A percentile compares a stretch with the other conserved stretches of the same genome.
These are phyloP conservation scores for Aspergillus alliaceus DNA, from an alignment of 2,329 filamentous ascomycete genomes.

Conservation along the genomic window DNA sequence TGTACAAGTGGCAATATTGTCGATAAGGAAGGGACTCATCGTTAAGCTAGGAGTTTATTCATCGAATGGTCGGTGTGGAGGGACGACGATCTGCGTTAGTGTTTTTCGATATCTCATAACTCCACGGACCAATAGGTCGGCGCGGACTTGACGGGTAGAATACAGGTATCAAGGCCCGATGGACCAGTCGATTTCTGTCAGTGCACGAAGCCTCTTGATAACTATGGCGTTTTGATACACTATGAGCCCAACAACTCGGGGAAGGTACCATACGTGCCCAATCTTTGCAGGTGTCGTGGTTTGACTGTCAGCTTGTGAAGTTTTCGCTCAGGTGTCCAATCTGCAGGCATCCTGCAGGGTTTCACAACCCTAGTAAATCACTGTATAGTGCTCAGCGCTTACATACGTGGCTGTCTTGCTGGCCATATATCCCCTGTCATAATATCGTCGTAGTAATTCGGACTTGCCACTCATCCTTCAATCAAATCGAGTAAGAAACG, in stretches of 20 bases:
- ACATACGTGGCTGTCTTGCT: slow-evolving; percentile 2
- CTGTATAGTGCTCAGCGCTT: not conserved
- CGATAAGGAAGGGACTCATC: not conserved
- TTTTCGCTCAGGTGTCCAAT: not conserved
- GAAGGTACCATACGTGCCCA: not conserved
- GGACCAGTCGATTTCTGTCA: slow-evolving; percentile 11
- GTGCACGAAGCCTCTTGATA: not conserved
- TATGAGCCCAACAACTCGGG: not conserved
- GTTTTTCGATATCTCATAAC: slow-evolving; percentile 11
- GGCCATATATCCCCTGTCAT: not conserved
- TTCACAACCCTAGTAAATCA: not conserved
- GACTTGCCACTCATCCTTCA: not conserved
- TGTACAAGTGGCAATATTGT: not conserved
- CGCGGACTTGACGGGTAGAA: not conserved
- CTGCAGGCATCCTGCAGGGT: slow-evolving; percentile 4
- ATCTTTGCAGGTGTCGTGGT: not conserved
- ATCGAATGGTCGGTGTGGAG: slow-evolving; percentile 18
- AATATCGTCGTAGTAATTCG: not conserved
- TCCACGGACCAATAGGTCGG: slow-evolving; percentile 4
- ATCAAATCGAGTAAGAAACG: not conserved
- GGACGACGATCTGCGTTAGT: slow-evolving; percentile 7
- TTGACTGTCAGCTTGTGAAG: not conserved
- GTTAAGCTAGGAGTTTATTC: slow-evolving; percentile 7
- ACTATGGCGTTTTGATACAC: not conserved
- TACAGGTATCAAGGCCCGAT: slow-evolving; percentile 5